A percentile compares a stretch with the other conserved stretches of the same genome.
Conservation (phyloP, 345 rosid genomes). For the Salix exigua region DNA sequence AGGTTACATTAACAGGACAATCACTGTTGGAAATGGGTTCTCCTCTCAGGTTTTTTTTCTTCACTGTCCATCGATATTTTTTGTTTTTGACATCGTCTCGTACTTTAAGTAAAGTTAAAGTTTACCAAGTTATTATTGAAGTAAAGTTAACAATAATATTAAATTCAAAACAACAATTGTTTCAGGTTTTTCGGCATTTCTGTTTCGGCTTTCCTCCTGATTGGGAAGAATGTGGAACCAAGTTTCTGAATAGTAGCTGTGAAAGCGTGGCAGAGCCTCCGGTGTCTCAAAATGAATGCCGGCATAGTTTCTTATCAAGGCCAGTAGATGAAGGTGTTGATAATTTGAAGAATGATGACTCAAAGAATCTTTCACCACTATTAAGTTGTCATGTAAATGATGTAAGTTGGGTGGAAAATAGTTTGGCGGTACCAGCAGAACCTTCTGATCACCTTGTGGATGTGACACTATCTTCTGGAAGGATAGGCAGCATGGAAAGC, state of each 20-base stretch:
- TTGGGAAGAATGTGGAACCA: conserved; percentile 54
- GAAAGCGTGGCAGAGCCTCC: neutral
- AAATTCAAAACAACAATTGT: too few species aligned
- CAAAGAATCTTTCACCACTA: neutral
- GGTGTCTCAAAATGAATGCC: neutral
- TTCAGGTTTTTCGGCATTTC: conserved; percentile 58
- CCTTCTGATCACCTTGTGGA: conserved; percentile 3
- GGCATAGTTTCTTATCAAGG: too few species aligned
- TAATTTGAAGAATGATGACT: conserved; percentile 4
- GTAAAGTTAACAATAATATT: too few species aligned
- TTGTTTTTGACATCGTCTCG: too few species aligned
- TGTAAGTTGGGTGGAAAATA: conserved; percentile 10
- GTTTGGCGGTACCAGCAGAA: conserved; percentile 1
- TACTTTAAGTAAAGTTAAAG: too few species aligned
- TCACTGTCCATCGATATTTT: neutral
- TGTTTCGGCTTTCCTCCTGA: conserved; percentile 69
- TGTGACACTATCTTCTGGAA: conserved; percentile 17
- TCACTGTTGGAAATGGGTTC: conserved; percentile 53
- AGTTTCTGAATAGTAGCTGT: neutral
- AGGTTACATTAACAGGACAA: conserved; percentile 54
- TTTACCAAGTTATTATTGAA: neutral
- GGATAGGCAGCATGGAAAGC: conserved; percentile 5
- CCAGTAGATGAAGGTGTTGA: neutral
- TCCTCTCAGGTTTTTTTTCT: conserved; percentile 42
- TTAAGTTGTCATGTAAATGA: neutral